These are phyloP conservation scores for Fistulinella prunicolor DNA, from an alignment of 768 basidiomycete species.

Conservation along the genomic window DNA sequence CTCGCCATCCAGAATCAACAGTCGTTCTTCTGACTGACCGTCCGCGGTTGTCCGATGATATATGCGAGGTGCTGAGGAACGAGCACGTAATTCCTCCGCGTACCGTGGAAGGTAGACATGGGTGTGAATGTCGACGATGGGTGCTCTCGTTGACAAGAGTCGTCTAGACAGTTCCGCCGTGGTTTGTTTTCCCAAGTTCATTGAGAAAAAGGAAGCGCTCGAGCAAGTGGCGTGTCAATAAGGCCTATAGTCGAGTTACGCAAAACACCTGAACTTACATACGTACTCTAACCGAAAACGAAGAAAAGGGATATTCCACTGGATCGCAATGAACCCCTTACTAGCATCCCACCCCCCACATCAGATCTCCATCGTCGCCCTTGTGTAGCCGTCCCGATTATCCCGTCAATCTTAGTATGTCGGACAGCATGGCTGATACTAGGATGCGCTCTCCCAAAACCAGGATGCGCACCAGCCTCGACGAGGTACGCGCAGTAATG, in stretches of 20 bases:
- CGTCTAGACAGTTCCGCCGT: constrained; percentile 26
- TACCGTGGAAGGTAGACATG: constrained; percentile 85
- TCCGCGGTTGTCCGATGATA: constrained; percentile 43
- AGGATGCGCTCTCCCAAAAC: constrained; percentile 13
- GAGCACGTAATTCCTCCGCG: constrained; percentile 61
- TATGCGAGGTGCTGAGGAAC: constrained; percentile 66
- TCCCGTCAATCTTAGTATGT: background rate
- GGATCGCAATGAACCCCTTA: constrained; percentile 8
- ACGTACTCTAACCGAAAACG: constrained; percentile 9
- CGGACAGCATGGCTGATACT: background rate
- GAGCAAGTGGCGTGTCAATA: constrained; percentile 7
- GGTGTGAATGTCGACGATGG: constrained; percentile 80
- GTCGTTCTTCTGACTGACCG: constrained; percentile 57
- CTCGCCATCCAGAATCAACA: constrained; percentile 77
- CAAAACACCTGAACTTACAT: constrained; percentile 12
- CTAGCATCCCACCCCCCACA: background rate
- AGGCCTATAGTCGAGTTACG: constrained; percentile 15
- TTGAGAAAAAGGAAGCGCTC: constrained; percentile 14
- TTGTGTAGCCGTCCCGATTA: constrained; percentile 3
- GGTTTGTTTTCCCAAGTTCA: constrained; percentile 24
- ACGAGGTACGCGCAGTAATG: constrained; percentile 33
- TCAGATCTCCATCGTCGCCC: constrained; percentile 2
- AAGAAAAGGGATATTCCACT: background rate
- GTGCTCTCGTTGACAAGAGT: constrained; percentile 20
- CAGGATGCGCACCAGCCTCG: constrained; percentile 22